These are phyloP conservation scores for Cercospora beticola DNA, from an alignment of 2,329 filamentous ascomycete species.

Conservation along the genomic window DNA sequence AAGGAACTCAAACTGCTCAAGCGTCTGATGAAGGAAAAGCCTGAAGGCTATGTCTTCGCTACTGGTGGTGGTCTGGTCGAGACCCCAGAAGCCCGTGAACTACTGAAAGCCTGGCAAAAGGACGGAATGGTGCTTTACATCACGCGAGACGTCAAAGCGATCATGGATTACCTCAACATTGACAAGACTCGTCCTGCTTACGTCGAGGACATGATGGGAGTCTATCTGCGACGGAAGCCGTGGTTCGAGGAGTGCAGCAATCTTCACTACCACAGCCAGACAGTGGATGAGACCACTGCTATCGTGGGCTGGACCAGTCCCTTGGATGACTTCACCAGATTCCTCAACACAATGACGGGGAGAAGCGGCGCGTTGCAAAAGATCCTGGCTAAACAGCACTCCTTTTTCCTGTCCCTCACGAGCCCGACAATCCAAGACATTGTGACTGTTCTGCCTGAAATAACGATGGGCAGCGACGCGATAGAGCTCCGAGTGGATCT, in stretches of 20 bases:
- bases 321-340: slow-evolving; percentile 66
- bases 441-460: slow-evolving; percentile 64
- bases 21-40: slow-evolving; percentile 70
- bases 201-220: slow-evolving; percentile 84
- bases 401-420: slow-evolving; percentile 92
- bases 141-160: slow-evolving; percentile 80
- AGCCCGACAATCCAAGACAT: slow-evolving; percentile 69
- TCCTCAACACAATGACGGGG: slow-evolving; percentile 69
- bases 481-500: slow-evolving; percentile 94
- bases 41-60: slow-evolving; percentile 78
- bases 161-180: slow-evolving; percentile 82
- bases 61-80: slow-evolving; percentile 95
- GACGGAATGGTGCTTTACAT: slow-evolving; percentile 86
- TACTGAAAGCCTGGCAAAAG: slow-evolving; percentile 71
- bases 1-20: slow-evolving; percentile 74
- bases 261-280: slow-evolving; percentile 85
- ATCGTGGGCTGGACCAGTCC: slow-evolving; percentile 38
- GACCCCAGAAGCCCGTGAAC: slow-evolving; percentile 71
- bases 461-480: slow-evolving; percentile 83
- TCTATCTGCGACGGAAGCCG: slow-evolving; percentile 83
- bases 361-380: slow-evolving; percentile 54
- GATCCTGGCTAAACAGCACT: slow-evolving; percentile 65
- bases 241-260: slow-evolving; percentile 95
- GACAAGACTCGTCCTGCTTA: slow-evolving; percentile 93
- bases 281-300: slow-evolving; percentile 46